Base-by-base conservation (phyloP, 768 basidiomycete genomes). In the Suillus sp. region DNA sequence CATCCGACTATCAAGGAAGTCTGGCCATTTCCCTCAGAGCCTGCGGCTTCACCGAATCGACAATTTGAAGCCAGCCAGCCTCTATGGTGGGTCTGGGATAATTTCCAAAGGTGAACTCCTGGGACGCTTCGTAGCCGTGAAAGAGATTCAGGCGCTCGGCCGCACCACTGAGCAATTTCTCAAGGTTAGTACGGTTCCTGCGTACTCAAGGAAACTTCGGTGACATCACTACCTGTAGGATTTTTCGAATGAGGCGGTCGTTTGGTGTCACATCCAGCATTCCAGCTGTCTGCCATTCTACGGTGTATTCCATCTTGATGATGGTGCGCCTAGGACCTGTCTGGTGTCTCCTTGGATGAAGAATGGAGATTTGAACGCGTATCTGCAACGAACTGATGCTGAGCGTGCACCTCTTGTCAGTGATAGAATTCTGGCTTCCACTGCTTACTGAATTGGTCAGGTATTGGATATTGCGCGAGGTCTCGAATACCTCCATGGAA, bases 391-490 rank as follows among this genome's bases (percentile, higher is more conserved):
- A 6, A 70, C 73, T 13, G 57, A 66, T 11, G 71, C 30, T n/a
- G 64, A 68, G 61, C 71, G 78, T 45, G 58, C 77, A 35, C 69
- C 71, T 27, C 64, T 80, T 69, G 79, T 79, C 57, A 65, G 74
- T 66, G 16, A 37, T 47, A 18, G 43, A 4, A 53, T 25, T 37
- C 35, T 32, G 50, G 37, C 34, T 11, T 18, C 5, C n/a, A n/a
- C 3, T 35, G 9, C 55, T 2, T 27, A 20, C 63, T 62, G 56
- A 71, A 45, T 4, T 63, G 58, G 2, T 10, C 47, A 81, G 81
- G 62, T 81, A 25, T 64, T 67, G n/a, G 78, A 80, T 42, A 66
- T 78, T 20, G 79, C 78, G 7, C 64, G 48, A 2, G 81, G 79
- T 25, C 63, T 81, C 8, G 69, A 70, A 42, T 80, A 79, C 61